Percentiles rank a stretch among this genome's conserved stretches.
Conservation (phyloP, 2,329 filamentous ascomycete species). For the Aspergillus texensis region DNA sequence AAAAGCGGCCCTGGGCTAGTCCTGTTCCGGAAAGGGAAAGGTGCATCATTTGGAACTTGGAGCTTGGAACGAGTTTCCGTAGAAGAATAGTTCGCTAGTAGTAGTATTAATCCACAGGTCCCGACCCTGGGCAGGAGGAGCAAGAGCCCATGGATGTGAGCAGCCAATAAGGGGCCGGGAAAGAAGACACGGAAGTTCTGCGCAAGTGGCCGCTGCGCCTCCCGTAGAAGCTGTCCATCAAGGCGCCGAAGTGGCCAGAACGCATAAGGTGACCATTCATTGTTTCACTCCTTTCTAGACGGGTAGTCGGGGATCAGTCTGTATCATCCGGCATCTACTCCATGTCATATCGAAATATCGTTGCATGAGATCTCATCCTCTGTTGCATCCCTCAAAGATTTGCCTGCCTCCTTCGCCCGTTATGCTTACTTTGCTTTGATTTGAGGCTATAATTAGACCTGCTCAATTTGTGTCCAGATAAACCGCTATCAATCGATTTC, state of each 20-base stretch:
- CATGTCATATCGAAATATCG: background rate
- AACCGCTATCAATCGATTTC: background rate
- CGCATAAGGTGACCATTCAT: slow-evolving; percentile 12
- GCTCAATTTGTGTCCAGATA: background rate
- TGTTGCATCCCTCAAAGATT: background rate
- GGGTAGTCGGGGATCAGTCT: background rate
- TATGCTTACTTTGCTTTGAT: slow-evolving; percentile 23
- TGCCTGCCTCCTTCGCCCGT: slow-evolving; percentile 19
- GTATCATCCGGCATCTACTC: slow-evolving; percentile 7
- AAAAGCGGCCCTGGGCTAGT: too few species aligned
- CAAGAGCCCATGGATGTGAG: background rate
- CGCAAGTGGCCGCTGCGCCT: slow-evolving; percentile 35
- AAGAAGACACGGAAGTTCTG: slow-evolving; percentile 26
- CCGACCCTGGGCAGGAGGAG: too few species aligned
- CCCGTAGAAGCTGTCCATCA: slow-evolving; percentile 29
- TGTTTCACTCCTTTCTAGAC: slow-evolving; percentile 1
- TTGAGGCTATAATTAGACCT: slow-evolving; percentile 12
- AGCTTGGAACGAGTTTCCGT: too few species aligned
- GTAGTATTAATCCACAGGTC: too few species aligned
- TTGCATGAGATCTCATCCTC: slow-evolving; percentile 1
- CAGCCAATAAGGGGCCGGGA: slow-evolving; percentile 9
- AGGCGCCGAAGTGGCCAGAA: slow-evolving; percentile 33
- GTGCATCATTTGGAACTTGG: too few species aligned
- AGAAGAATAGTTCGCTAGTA: too few species aligned
- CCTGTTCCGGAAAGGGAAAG: too few species aligned